These are phyloP conservation scores for Dothideomycetidae sp. DNA, from an alignment of 2,329 filamentous ascomycete genomes.

Conservation along the genomic window DNA sequence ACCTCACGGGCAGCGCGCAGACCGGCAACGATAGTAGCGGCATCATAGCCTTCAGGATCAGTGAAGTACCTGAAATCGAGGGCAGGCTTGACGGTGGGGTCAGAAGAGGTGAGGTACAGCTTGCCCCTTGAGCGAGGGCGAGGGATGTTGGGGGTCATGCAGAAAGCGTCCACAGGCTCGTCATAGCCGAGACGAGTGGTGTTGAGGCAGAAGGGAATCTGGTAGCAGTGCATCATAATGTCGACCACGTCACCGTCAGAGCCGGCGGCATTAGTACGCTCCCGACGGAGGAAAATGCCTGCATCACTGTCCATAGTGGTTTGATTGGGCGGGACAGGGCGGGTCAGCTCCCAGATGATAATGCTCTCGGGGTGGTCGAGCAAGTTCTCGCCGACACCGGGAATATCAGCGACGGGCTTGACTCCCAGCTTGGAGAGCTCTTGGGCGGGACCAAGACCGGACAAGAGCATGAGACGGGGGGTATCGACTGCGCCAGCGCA, in stretches of 20 bases:
- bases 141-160: conserved; percentile 86
- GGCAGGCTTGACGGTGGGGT: conserved; percentile 64
- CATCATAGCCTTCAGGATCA: conserved; percentile 72
- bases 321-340: conserved; percentile 61
- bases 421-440: conserved; percentile 34
- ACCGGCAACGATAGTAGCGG: conserved; percentile 63
- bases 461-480: conserved; percentile 47
- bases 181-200: conserved; percentile 64
- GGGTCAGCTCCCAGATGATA: conserved; percentile 67
- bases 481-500: conserved; percentile 72
- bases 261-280: conserved; percentile 53
- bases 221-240: conserved; percentile 95
- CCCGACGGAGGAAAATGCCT: conserved; percentile 72
- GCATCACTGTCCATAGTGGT: conserved; percentile 88
- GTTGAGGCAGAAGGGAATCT: conserved; percentile 84
- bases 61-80: conserved; percentile 86
- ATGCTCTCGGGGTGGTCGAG: conserved; percentile 52
- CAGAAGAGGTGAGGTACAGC: conserved; percentile 61
- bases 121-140: conserved; percentile 65
- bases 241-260: conserved; percentile 65
- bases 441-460: conserved; percentile 35
- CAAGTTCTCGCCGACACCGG: conserved; percentile 50
- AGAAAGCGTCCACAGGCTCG: conserved; percentile 62
- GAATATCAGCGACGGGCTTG: conserved; percentile 44
- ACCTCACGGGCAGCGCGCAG: conserved; percentile 65